Conservation (phyloP, 208 protist species). For the Balamuthia mandrillaris region DNA sequence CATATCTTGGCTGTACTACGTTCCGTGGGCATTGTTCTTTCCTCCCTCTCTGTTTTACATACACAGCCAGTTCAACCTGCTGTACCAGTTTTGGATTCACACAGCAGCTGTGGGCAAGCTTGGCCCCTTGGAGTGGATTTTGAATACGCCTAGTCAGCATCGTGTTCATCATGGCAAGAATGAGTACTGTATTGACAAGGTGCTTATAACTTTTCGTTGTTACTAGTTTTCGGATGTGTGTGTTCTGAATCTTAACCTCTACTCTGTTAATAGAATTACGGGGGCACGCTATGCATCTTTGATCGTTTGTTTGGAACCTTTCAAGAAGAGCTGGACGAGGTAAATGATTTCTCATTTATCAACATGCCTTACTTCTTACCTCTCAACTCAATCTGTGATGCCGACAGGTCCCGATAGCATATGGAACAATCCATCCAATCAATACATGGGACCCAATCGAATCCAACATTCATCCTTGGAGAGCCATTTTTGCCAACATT, state of each 20-base stretch:
- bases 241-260: too few relatives aligned
- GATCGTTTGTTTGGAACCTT: conserved; percentile 66
- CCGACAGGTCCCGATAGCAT: conserved; percentile 32
- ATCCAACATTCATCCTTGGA: conserved; percentile 40
- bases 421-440: conserved; percentile 48
- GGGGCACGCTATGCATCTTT: conserved; percentile 61
- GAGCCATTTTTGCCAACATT: conserved; percentile 4
- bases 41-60: conserved; percentile 47
- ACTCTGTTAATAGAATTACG: too few relatives aligned
- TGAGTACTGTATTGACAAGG: conserved; percentile 61
- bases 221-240: too few relatives aligned
- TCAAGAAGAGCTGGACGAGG: conserved; percentile 39
- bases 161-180: conserved; percentile 65
- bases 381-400: neutral
- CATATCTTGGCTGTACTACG: conserved; percentile 50
- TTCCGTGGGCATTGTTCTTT: conserved; percentile 54
- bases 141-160: conserved; percentile 66
- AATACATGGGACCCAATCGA: conserved; percentile 47
- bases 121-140: conserved; percentile 53
- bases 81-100: conserved; percentile 70
- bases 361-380: neutral
- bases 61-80: conserved; percentile 59
- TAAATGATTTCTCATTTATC: neutral
- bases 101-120: conserved; percentile 51
- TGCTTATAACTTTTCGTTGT: too few relatives aligned